Percentiles rank a stretch among this genome's conserved stretches.
Evolutionary conservation across 306 rosid species (phyloP).

Genomic region (Malus domestica): DNA sequence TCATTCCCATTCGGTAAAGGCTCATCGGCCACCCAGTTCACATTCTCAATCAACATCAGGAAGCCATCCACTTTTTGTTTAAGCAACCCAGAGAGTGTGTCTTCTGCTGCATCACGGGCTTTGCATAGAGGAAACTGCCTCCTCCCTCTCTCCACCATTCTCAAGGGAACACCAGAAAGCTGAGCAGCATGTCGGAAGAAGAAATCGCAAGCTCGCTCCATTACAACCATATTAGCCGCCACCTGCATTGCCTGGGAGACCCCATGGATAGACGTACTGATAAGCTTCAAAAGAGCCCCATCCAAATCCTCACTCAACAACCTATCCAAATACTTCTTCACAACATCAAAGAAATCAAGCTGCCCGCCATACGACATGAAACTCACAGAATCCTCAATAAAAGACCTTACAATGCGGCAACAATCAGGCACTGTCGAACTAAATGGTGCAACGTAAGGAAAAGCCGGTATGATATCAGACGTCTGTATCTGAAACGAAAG

Average conservation of each 20-base stretch:
- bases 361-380: constrained; percentile 98
- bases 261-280: constrained; percentile 58
- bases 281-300: constrained; percentile 78
- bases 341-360: constrained; percentile 86
- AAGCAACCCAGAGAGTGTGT: constrained; percentile 32
- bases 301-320: constrained; percentile 74
- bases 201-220: constrained; percentile 96
- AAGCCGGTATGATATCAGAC: constrained; percentile 76
- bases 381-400: constrained; percentile 94
- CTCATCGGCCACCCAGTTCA: constrained; percentile 88
- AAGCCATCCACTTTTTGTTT: constrained; percentile 56
- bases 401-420: constrained; percentile 93
- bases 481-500: constrained; percentile 94
- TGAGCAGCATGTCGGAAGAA: constrained; percentile 98
- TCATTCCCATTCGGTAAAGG: constrained; percentile 72
- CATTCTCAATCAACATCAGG: constrained; percentile 73
- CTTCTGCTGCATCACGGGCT: constrained; percentile 91
- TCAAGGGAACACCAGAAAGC: constrained; percentile 85
- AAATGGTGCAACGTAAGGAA: constrained; percentile 89
- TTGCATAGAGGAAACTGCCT: constrained; percentile 74
- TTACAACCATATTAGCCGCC: constrained; percentile 91
- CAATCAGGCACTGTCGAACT: constrained; percentile 93
- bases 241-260: constrained; percentile 95
- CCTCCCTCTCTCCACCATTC: constrained; percentile 94
- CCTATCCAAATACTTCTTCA: constrained; percentile 85